phyloP scores from a whole-genome alignment of 352 stramenopile genomes.

The Phytopythium cucurbitacearum region DNA sequence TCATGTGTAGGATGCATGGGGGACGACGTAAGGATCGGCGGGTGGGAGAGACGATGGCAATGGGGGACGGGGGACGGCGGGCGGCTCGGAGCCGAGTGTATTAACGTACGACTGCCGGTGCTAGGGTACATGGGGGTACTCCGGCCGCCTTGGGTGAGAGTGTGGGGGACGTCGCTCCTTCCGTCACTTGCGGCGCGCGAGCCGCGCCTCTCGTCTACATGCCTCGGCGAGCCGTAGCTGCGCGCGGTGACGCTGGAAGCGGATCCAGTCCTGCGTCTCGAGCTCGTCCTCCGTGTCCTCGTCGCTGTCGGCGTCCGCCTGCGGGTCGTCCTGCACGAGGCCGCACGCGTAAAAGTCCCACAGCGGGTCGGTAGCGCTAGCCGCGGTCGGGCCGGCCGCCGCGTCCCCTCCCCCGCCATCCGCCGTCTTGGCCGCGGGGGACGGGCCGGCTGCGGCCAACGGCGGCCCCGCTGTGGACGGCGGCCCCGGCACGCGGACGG shows the following conservation, averaged over 20 bases:
- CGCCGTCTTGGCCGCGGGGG: slow-evolving; percentile 3
- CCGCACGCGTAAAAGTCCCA: slow-evolving; percentile 64
- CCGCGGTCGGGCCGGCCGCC: slow-evolving; percentile 13
- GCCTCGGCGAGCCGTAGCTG: slow-evolving; percentile 39
- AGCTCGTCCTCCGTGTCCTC: slow-evolving; percentile 61
- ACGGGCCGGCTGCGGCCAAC: background rate
- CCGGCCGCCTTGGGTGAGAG: too few relatives aligned
- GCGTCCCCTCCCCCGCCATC: slow-evolving; percentile 10
- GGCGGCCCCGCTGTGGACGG: background rate
- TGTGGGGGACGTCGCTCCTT: too few relatives aligned
- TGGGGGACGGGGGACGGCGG: too few relatives aligned
- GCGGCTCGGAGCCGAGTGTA: too few relatives aligned
- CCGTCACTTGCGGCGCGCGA: slow-evolving; percentile 2
- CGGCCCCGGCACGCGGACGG: too few relatives aligned
- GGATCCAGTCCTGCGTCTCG: slow-evolving; percentile 49
- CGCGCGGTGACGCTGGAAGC: slow-evolving; percentile 50
- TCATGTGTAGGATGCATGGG: too few relatives aligned
- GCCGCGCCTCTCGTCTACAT: slow-evolving; percentile 25
- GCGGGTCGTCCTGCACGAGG: slow-evolving; percentile 24
- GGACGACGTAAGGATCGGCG: too few relatives aligned
- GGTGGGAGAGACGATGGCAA: too few relatives aligned
- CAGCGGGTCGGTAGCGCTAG: slow-evolving; percentile 16
- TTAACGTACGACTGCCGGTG: too few relatives aligned
- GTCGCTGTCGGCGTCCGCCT: slow-evolving; percentile 1
- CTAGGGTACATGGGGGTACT: too few relatives aligned